These are phyloP conservation scores for Prunus yedoensis DNA, from an alignment of 331 rosid genomes.

Conservation along the genomic window DNA sequence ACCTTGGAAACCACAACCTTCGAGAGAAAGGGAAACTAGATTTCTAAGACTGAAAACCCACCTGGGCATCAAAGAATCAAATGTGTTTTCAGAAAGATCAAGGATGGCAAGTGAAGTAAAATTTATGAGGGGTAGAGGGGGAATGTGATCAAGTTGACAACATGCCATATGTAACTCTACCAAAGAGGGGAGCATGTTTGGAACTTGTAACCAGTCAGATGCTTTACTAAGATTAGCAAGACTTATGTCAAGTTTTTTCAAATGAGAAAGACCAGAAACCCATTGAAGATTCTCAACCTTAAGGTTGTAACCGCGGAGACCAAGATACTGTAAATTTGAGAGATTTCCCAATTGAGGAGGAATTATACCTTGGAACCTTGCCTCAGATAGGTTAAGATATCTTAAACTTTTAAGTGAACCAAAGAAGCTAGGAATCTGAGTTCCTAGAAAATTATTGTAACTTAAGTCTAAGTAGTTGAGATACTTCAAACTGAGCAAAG, in stretches of 20 bases:
- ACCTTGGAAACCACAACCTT: background rate
- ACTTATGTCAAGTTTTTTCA: slow-evolving; percentile 26
- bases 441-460: slow-evolving; percentile 3
- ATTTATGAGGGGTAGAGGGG: background rate
- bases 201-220: slow-evolving; percentile 14
- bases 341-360: slow-evolving; percentile 26
- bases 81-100: background rate
- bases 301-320: background rate
- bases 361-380: slow-evolving; percentile 8
- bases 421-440: slow-evolving; percentile 25
- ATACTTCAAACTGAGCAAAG: slow-evolving; percentile 23
- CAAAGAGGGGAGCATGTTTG: slow-evolving; percentile 34
- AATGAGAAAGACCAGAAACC: slow-evolving; percentile 28
- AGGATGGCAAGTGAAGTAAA: background rate
- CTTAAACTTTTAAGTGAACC: slow-evolving; percentile 20
- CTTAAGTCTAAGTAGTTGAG: slow-evolving; percentile 33
- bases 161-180: background rate
- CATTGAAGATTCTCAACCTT: slow-evolving; percentile 17
- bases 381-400: slow-evolving; percentile 7
- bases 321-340: slow-evolving; percentile 5
- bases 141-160: slow-evolving; percentile 11
- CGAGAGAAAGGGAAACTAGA: background rate
- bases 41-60: slow-evolving; percentile 9
- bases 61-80: background rate
- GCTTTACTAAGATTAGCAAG: background rate